These are phyloP conservation scores for Xylariaceae sp. DNA, from an alignment of 2,329 filamentous ascomycete genomes.

Conservation along the genomic window DNA sequence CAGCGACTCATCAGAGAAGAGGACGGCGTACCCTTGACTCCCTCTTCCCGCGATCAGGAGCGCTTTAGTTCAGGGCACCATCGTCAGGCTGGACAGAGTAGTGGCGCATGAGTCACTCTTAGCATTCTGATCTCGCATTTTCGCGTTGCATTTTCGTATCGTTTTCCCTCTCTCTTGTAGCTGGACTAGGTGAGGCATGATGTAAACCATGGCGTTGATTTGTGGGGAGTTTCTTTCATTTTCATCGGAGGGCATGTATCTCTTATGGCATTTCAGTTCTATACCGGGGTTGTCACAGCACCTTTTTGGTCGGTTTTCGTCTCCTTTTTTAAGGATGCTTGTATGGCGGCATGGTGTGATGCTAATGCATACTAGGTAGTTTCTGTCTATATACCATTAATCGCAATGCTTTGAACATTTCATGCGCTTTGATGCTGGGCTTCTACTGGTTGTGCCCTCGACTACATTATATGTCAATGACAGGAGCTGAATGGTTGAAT, in stretches of 20 bases:
- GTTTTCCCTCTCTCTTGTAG: not conserved
- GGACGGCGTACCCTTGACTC: slow-evolving; percentile 34
- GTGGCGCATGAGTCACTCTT: slow-evolving; percentile 23
- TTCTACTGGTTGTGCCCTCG: too few species aligned
- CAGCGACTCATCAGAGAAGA: slow-evolving; percentile 64
- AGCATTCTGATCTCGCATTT: not conserved
- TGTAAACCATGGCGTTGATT: not conserved
- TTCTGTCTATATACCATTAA: too few species aligned
- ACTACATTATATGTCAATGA: too few species aligned
- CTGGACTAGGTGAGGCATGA: not conserved
- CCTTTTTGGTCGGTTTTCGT: too few species aligned
- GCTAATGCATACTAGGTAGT: too few species aligned
- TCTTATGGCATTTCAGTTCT: not conserved
- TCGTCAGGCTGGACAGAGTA: slow-evolving; percentile 32
- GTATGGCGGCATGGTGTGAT: too few species aligned
- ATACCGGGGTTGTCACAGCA: not conserved
- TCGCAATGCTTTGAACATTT: too few species aligned
- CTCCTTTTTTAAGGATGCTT: too few species aligned
- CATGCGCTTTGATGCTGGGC: too few species aligned
- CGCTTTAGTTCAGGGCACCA: slow-evolving; percentile 27
- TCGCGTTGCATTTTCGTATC: not conserved
- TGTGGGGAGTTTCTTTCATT: not conserved
- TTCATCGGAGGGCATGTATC: not conserved
- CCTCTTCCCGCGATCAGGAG: slow-evolving; percentile 9
- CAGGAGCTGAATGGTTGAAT: too few species aligned